Evolutionary conservation across 768 basidiomycete species (phyloP).

Genomic region (Tulasnella sp.): DNA sequence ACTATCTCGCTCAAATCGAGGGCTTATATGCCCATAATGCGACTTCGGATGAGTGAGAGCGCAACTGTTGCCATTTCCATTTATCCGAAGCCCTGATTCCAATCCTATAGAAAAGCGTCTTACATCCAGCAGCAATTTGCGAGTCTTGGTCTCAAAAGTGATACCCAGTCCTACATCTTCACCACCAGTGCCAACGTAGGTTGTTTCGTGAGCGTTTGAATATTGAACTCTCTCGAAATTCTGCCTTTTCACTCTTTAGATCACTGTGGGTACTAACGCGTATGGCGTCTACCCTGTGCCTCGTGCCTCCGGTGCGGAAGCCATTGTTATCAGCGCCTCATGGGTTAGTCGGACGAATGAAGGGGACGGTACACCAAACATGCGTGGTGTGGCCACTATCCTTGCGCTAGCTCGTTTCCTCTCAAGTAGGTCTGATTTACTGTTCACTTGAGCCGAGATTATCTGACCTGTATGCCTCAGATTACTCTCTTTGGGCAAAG

Average conservation of each 20-base stretch:
- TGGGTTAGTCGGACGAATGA: slow-evolving; percentile 65
- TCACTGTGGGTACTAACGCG: slow-evolving; percentile 57
- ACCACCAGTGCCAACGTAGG: background rate
- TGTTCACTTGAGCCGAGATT: background rate
- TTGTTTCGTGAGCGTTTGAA: background rate
- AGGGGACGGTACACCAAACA: slow-evolving; percentile 49
- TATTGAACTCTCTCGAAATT: background rate
- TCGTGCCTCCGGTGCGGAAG: slow-evolving; percentile 85
- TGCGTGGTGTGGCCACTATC: slow-evolving; percentile 79
- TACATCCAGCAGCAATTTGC: slow-evolving; percentile 54
- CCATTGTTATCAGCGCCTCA: slow-evolving; percentile 83
- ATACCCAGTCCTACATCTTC: slow-evolving; percentile 51
- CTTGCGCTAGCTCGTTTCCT: slow-evolving; percentile 76
- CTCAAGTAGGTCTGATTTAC: slow-evolving; percentile 45
- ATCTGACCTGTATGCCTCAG: slow-evolving; percentile 31
- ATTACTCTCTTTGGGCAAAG: slow-evolving; percentile 87
- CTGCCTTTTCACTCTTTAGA: slow-evolving; percentile 30
- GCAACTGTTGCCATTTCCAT: too few relatives aligned
- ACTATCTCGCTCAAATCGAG: slow-evolving; percentile 64
- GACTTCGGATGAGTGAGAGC: slow-evolving; percentile 59
- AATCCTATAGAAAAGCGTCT: slow-evolving; percentile 45
- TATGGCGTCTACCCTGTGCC: slow-evolving; percentile 78
- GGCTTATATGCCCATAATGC: slow-evolving; percentile 49
- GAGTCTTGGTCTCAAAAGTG: slow-evolving; percentile 61
- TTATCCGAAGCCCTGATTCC: background rate